Evolutionary conservation across 2,329 filamentous ascomycete species (phyloP), one percentile per base, ranked within the genome.

Genomic region (Trichophyton equinum): DNA sequence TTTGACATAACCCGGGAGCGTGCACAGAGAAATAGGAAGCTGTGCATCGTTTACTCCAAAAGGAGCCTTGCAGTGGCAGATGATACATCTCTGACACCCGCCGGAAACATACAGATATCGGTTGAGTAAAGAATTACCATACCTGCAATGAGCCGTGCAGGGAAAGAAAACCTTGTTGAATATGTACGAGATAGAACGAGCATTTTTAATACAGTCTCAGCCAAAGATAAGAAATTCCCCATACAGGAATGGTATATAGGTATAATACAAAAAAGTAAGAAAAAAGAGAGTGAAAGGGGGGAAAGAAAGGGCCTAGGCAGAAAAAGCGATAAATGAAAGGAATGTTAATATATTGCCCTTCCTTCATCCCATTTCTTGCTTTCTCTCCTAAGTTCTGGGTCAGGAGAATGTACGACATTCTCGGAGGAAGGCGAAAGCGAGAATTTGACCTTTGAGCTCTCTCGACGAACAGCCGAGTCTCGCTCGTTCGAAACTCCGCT

Each of bases 281-380:
- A 13, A 30, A 30, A 30, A 30, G 6, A 27, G 25, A 7, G 27
- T 27, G 6, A 30, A 30, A 8, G 6, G 6, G 27, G 6, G 33
- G 13, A 4, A 33, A 33, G 33, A 33, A 15, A 55, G 6, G 13
- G 7, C 1, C 27, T 2, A 13, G 13, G 7, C 11, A 36, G 6
- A n/a, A 36, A 36, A 36, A 15, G 6, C 27, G 18, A n/a, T 5
- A 25, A 9, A 20, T 15, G 25, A 22, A 42, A 11, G 13, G 33
- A 40, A 47, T 9, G 51, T 68, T 68, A 80, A 67, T 80, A 80
- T 58, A 78, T 73, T 53, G 76, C 72, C 65, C 74, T 71, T 8
- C 75, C 73, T 64, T 80, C 78, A 57, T 79, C 74, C 78, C 78
- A 80, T 53, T 69, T 73, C 65, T 71, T 71, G 60, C 65, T 65